Base-by-base conservation (phyloP, 75 land plant species). In the Pinus tabuliformis region DNA sequence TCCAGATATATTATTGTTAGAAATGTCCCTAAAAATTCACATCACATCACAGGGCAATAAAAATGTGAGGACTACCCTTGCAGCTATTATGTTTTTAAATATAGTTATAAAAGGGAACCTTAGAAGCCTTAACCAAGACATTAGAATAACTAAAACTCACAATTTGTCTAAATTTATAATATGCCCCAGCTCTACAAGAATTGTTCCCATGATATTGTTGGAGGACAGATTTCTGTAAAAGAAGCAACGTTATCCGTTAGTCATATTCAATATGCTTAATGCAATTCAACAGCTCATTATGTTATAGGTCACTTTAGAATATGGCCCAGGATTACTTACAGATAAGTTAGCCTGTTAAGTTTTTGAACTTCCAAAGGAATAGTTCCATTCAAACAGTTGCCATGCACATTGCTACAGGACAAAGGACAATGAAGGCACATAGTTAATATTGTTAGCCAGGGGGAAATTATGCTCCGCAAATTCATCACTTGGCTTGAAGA, bases 141-240 rank as follows among this genome's bases (percentile, higher is more conserved):
- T 54, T 39, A 1, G 15, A 59, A 58, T 33, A 9, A 22, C 24
- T 36, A 5, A 1, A 22, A 76, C 92, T 88, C 88, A 94, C 95
- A 94, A 56, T 18, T 86, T 94, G 77, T 97, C 99, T 52, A 97
- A 84, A 75, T 97, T 94, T 24, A 89, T 85, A 73, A 94, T 92
- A 13, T 86, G 83, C 16, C 95, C 92, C 30, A 97, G 87, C 85
- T 97, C 95, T 52, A 90, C 49, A 14, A 98, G 99, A 58, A 97
- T 89, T 12, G 64, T 78, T n/a, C 99, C 97, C 52, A 64, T 71
- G 7, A 97, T 74, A 73, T 65, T 65, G 64, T 97, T 97, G 4
- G 90, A 82, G 6, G 99, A 94, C 11, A 97, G 80, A 75, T 97
- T 97, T 77, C 99, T 96, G 82, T 7, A 57, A 16, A 65, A 37